These are phyloP conservation scores for Kalanchoe fedtschenkoi DNA, from an alignment of 164 flowering plant species.

Conservation along the genomic window DNA sequence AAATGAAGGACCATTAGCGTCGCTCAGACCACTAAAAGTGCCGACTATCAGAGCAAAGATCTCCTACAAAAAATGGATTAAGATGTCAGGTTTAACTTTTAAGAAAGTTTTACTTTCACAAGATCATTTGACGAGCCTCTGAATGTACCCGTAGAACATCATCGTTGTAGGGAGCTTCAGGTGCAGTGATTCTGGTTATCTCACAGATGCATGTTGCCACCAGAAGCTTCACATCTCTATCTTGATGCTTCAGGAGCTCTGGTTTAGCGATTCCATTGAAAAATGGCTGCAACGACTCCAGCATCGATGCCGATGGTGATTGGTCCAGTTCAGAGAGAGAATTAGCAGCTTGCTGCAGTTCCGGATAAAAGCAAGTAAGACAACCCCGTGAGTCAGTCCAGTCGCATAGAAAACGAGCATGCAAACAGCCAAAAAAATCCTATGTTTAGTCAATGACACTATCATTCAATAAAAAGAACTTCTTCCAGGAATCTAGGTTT, in stretches of 20 bases:
- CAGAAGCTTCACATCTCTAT: conserved; percentile 74
- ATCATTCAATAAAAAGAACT: too few species aligned
- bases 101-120: not conserved
- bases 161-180: conserved; percentile 90
- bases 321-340: conserved; percentile 81
- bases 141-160: conserved; percentile 63
- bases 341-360: conserved; percentile 62
- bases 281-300: conserved; percentile 73
- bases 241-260: conserved; percentile 77
- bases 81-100: conserved; percentile 7
- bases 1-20: conserved; percentile 70
- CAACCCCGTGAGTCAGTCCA: not conserved
- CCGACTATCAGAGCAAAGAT: conserved; percentile 72
- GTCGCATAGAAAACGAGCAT: not conserved
- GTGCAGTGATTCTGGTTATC: conserved; percentile 92
- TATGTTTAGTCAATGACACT: too few species aligned
- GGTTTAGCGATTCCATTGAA: conserved; percentile 63
- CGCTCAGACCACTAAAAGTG: conserved; percentile 71
- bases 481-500: too few species aligned
- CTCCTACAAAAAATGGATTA: conserved; percentile 49
- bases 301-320: conserved; percentile 46
- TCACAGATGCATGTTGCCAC: conserved; percentile 91
- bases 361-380: not conserved
- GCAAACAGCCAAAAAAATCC: not conserved
- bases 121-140: conserved; percentile 6